phyloP scores from a whole-genome alignment of 108 stramenopile species.

The Schizochytrium sp. region DNA sequence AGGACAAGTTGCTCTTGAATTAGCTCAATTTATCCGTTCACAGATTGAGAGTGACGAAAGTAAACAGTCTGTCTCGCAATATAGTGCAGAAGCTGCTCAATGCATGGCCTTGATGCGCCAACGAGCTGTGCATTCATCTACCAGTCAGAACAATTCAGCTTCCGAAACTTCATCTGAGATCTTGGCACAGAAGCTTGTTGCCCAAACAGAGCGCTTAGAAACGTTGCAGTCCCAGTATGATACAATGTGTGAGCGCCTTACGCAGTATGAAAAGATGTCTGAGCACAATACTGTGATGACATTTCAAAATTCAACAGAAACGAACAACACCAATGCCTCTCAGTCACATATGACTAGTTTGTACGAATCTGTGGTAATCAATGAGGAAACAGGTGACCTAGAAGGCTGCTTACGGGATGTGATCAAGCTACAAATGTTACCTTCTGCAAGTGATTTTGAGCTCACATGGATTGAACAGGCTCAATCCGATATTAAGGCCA shows the following conservation, averaged over 20 bases:
- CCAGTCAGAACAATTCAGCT: not conserved
- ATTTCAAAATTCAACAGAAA: too few species aligned
- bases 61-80: too few species aligned
- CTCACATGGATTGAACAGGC: not conserved
- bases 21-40: too few species aligned
- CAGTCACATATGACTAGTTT: not conserved
- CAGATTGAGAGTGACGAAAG: too few species aligned
- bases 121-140: not conserved
- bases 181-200: not conserved
- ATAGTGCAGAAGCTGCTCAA: not conserved
- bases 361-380: not conserved
- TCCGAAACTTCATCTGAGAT: not conserved
- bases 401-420: not conserved
- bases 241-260: not conserved
- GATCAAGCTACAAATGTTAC: not conserved
- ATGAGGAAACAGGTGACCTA: not conserved
- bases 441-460: not conserved
- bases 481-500: not conserved
- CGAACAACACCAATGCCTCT: too few species aligned
- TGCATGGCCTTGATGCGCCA: not conserved
- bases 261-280: not conserved
- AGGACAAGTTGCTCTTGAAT: too few species aligned
- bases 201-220: not conserved
- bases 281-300: too few species aligned
- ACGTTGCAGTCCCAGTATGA: slow-evolving; percentile 12